A percentile compares a stretch with the other conserved stretches of the same genome.
Evolutionary conservation across 257 asterid genomes (phyloP).

Genomic region (Thymus quinquecostatus): DNA sequence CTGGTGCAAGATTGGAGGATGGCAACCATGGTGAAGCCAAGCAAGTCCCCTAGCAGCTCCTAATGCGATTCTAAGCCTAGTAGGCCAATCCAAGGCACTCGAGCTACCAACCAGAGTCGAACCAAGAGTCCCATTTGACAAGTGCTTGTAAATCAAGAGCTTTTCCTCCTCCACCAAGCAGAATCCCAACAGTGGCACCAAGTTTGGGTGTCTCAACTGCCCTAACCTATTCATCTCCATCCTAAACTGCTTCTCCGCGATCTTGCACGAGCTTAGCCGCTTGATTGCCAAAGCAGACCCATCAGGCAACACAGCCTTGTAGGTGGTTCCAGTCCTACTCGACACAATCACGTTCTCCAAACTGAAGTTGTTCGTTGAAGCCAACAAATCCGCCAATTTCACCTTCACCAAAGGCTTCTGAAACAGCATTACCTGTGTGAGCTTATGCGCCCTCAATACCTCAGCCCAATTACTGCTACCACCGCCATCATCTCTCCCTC

Average conservation of each 20-base stretch:
- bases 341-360: constrained; percentile 42
- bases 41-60: constrained; percentile 76
- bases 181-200: constrained; percentile 66
- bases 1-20: constrained; percentile 64
- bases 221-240: constrained; percentile 67
- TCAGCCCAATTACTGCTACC: constrained; percentile 42
- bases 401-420: constrained; percentile 68
- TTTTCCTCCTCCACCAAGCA: constrained; percentile 73
- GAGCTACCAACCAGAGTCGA: constrained; percentile 42
- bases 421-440: constrained; percentile 60
- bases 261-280: constrained; percentile 52
- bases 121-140: constrained; percentile 57
- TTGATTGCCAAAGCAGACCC: constrained; percentile 67
- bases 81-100: constrained; percentile 51
- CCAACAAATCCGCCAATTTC: constrained; percentile 56
- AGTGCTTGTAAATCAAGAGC: constrained; percentile 64
- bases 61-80: constrained; percentile 50
- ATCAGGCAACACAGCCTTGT: constrained; percentile 59
- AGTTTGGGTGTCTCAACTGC: constrained; percentile 71
- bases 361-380: constrained; percentile 52
- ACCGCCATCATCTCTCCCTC: constrained; percentile 34
- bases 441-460: constrained; percentile 50
- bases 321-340: constrained; percentile 57
- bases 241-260: constrained; percentile 60
- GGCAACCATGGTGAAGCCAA: constrained; percentile 81